Evolutionary conservation across 441 rosid species (phyloP), one percentile per base, ranked within the genome.

Genomic region (Manihot esculenta): DNA sequence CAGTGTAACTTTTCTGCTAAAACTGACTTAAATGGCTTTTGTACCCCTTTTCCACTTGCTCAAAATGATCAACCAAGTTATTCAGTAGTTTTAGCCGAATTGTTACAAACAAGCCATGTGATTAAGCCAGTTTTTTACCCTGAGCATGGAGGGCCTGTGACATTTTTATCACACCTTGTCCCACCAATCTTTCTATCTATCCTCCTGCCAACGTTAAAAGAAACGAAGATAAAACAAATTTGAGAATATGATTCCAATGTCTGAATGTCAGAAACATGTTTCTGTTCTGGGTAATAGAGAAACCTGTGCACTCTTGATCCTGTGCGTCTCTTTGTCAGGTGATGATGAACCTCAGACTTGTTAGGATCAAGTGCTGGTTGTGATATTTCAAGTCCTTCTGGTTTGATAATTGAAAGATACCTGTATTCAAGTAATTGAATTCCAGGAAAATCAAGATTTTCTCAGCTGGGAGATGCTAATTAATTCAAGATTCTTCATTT

Each of bases 311-410:
- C 88, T 83, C 71, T 87, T 18, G 83, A 76, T 66, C 76, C 80
- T 0, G 30, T 75, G 66, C 70, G 71, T 47, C 94, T 81, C 58
- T 77, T 71, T 26, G 98, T 91, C 70, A 91, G 79, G 10, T 73
- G 83, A 80, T 89, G 91, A 72, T 91, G 97, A 69, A 93, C 73
- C 53, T 86, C 83, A 38, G 92, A 87, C 50, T 77, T 77, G 18
- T 61, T 66, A 9, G 88, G 84, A 83, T 85, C 97, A 69, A 93
- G 91, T 18, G 89, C 96, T 58, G 97, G 98, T 77, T 93, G 96
- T 27, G 97, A 93, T 83, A 93, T 87, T 77, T 89, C 88, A 41
- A 91, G 93, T 54, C 93, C 90, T 82, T 91, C 96, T 48, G 84
- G 81, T 79, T 74, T 86, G 68, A 89, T 65, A 23, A 89, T 84